These are phyloP conservation scores for Mallotus repandus DNA, from an alignment of 441 rosid genomes.

Conservation along the genomic window DNA sequence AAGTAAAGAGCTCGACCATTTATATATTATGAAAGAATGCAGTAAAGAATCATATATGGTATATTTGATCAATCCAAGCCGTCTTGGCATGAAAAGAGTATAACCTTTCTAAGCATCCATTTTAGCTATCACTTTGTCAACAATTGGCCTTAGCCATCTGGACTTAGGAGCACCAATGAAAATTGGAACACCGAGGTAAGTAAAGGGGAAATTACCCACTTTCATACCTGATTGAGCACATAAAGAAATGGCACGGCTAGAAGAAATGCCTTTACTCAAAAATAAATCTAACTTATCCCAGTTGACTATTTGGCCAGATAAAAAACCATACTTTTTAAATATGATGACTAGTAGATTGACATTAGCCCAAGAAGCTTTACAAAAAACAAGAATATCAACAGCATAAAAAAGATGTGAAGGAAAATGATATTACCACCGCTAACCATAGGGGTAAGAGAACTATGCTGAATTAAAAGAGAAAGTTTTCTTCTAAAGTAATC, in stretches of 20 bases:
- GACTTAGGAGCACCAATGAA: background rate
- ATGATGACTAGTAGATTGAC: too few species aligned
- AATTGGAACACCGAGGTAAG: background rate
- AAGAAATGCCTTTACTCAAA: too few species aligned
- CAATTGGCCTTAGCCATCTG: background rate
- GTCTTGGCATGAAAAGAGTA: background rate
- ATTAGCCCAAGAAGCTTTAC: too few species aligned
- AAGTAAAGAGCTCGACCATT: background rate
- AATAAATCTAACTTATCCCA: too few species aligned
- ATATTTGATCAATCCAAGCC: background rate
- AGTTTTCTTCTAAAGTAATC: too few species aligned
- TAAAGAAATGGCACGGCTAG: background rate
- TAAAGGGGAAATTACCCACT: background rate
- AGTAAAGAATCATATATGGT: background rate
- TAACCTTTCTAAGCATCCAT: background rate
- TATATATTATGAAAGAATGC: background rate
- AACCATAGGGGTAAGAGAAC: too few species aligned
- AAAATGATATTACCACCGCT: too few species aligned
- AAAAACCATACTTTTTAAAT: too few species aligned
- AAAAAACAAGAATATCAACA: too few species aligned
- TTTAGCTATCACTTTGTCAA: background rate
- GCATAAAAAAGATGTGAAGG: too few species aligned
- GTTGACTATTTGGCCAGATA: too few species aligned
- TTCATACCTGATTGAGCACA: background rate
- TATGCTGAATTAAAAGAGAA: too few species aligned